Evolutionary conservation across 2,329 filamentous ascomycete species (phyloP), one percentile per base, ranked within the genome.

Genomic region (Stagonosporopsis chrysanthemi): DNA sequence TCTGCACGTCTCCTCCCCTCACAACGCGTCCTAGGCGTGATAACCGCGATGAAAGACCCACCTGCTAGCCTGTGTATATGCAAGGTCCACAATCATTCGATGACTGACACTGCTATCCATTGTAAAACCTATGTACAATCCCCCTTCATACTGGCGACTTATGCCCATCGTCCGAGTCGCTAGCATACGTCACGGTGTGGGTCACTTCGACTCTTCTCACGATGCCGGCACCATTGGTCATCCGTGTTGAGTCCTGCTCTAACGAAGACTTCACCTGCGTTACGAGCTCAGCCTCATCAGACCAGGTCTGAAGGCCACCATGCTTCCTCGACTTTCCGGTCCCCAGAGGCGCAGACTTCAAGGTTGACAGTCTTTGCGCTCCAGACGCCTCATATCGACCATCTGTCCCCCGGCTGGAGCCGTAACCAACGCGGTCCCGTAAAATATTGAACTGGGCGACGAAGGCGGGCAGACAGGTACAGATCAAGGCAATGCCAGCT

Each of bases 401-500:
- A 22, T 51, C 36, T 24, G 56, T 46, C 19, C 36, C 49, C 19
- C 40, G 31, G 6, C 44, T 49, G 3, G 56, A 59, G 29, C 56
- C 51, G 23, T 59, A 59, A 17, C 56, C 51, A 14, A 53, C 51
- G 33, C 51, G 40, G 24, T 55, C 51, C 28, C 36, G 51, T 1
- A 59, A n/a, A n/a, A 51, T 51, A 19, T 54, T 54, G 54, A 63
- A 52, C 6, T 61, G 61, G 17, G 54, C 47, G 12, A 56, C 50
- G 17, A 57, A 48, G 6, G 51, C 48, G 8, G 62, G 62, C 12
- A 64, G 40, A 19, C 62, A 64, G 7, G 60, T 58, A 29, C 62
- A 64, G 11, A 63, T 61, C 15, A 63, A 33, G 23, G 56, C 62
- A 33, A 58, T 64, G 3, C 55, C 53, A 6, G 56, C 56, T 46